Conservation (phyloP, 495 filamentous ascomycete species). For the Lasiosphaeris hirsuta region DNA sequence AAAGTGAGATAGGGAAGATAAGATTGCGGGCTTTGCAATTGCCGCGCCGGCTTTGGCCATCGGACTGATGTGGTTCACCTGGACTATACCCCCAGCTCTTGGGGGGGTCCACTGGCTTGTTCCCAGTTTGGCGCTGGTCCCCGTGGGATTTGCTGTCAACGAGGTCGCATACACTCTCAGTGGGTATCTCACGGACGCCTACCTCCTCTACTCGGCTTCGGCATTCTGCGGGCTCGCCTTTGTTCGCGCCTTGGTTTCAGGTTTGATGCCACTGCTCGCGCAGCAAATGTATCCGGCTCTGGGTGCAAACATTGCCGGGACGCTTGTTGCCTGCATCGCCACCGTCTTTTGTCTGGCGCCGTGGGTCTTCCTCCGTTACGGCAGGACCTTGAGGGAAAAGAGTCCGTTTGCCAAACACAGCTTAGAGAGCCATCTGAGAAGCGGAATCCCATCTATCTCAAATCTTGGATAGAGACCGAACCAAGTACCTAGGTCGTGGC, state of each 20-base stretch:
- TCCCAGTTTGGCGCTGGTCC: constrained; percentile 32
- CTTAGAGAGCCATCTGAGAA: constrained; percentile 6
- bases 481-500: no score
- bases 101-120: constrained; percentile 36
- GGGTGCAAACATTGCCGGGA: constrained; percentile 44
- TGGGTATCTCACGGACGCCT: constrained; percentile 54
- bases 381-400: constrained; percentile 37
- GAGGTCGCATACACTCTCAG: constrained; percentile 48
- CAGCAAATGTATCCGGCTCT: constrained; percentile 42
- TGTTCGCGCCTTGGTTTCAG: constrained; percentile 42
- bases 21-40: constrained; percentile 45
- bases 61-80: constrained; percentile 41
- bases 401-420: constrained; percentile 49
- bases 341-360: constrained; percentile 32
- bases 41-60: constrained; percentile 48
- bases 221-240: constrained; percentile 49
- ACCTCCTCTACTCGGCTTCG: constrained; percentile 49
- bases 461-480: no score
- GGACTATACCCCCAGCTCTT: constrained; percentile 45
- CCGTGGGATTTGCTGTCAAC: constrained; percentile 49
- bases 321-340: constrained; percentile 44
- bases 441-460: no score
- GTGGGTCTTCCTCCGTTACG: constrained; percentile 41
- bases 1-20: constrained; percentile 42
- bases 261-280: constrained; percentile 46